Evolutionary conservation across 768 basidiomycete genomes (phyloP).

Genomic region (Suillus plorans): DNA sequence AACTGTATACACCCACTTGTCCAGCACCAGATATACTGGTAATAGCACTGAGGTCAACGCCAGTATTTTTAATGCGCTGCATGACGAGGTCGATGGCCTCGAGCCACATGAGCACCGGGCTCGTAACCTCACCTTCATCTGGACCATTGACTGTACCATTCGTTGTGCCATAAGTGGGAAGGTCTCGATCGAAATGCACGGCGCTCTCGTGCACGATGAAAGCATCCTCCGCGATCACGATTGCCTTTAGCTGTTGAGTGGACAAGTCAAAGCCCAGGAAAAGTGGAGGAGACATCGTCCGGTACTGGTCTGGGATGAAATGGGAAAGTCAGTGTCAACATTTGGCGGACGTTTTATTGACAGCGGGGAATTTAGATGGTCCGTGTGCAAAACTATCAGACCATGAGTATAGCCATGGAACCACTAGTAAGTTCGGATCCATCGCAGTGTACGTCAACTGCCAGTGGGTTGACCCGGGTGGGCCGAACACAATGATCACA

Average conservation of each 20-base stretch:
- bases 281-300: conserved; percentile 26
- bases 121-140: conserved; percentile 70
- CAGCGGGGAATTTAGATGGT: conserved; percentile 1
- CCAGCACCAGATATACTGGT: conserved; percentile 74
- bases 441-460: not conserved
- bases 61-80: conserved; percentile 55
- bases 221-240: conserved; percentile 58
- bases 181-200: conserved; percentile 79
- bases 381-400: conserved; percentile 3
- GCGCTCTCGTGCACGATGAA: conserved; percentile 64
- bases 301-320: not conserved
- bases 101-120: conserved; percentile 83
- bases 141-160: conserved; percentile 69
- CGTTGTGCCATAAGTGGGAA: conserved; percentile 64
- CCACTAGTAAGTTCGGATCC: not conserved
- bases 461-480: not conserved
- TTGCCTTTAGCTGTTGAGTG: conserved; percentile 82
- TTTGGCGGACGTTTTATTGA: not conserved
- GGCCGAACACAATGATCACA: not conserved
- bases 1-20: conserved; percentile 48
- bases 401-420: not conserved
- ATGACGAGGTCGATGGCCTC: conserved; percentile 81
- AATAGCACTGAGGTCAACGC: conserved; percentile 58
- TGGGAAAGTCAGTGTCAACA: not conserved
- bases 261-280: conserved; percentile 88